These are phyloP conservation scores for Candida dajiaensis DNA, from an alignment of 805 yeast genomes.

Conservation along the genomic window DNA sequence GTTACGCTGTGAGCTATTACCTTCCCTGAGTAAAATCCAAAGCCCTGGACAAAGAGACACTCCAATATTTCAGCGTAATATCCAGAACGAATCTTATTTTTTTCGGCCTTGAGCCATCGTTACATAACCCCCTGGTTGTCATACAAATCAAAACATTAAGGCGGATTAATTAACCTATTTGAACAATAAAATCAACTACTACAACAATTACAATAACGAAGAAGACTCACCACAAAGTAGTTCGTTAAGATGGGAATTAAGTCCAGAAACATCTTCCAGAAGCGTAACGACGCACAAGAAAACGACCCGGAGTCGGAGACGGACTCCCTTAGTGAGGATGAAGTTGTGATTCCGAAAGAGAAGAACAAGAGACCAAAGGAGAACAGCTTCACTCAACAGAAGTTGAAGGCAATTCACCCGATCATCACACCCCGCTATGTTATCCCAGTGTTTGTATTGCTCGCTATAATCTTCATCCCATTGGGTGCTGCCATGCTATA, in stretches of 20 bases:
- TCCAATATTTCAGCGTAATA: too few species aligned
- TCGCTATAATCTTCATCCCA: conserved; percentile 82
- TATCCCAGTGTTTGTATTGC: conserved; percentile 66
- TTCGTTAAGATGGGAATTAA: conserved; percentile 14
- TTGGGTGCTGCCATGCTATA: conserved; percentile 80
- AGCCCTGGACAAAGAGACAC: too few species aligned
- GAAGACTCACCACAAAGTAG: too few species aligned
- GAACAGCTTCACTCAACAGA: conserved; percentile 70
- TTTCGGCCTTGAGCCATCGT: too few species aligned
- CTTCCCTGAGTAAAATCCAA: too few species aligned
- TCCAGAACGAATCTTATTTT: too few species aligned
- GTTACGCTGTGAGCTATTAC: too few species aligned
- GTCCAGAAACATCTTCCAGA: conserved; percentile 22
- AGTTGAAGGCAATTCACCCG: conserved; percentile 58
- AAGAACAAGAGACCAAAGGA: conserved; percentile 63
- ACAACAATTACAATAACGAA: too few species aligned
- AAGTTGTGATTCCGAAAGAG: conserved; percentile 30
- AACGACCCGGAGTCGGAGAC: conserved; percentile 27
- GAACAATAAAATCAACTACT: too few species aligned
- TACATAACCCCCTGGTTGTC: too few species aligned
- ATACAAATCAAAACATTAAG: too few species aligned
- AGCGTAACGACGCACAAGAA: conserved; percentile 6
- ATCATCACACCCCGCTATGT: conserved; percentile 87
- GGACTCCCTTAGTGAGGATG: conserved; percentile 42
- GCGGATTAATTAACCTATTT: too few species aligned